Conservation (phyloP, 768 basidiomycete species). For the Lactarius hengduanensis region DNA sequence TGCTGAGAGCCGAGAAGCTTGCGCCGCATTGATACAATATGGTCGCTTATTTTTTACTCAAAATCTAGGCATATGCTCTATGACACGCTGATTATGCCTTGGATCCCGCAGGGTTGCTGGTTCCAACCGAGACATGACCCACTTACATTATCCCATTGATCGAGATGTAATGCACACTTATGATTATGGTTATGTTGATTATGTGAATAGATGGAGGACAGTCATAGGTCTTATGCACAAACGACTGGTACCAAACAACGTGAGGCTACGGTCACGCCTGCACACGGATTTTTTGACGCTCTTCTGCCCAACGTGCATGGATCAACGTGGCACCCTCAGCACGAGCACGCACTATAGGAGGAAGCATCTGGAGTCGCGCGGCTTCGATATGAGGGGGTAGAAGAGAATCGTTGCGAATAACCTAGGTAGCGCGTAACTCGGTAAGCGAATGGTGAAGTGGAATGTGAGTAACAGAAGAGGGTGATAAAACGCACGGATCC, state of each 20-base stretch:
- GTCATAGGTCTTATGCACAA: conserved; percentile 16
- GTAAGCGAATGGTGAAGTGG: background rate
- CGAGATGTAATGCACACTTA: conserved; percentile 17
- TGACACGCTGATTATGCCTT: conserved; percentile 14
- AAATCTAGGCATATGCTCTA: conserved; percentile 19
- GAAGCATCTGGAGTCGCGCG: conserved; percentile 55
- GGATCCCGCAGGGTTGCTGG: conserved; percentile 10
- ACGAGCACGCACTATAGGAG: conserved; percentile 59
- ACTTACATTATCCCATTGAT: conserved; percentile 16
- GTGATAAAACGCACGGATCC: conserved; percentile 63
- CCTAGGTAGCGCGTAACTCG: conserved; percentile 44
- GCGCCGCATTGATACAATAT: conserved; percentile 18
- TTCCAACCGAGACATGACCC: conserved; percentile 13
- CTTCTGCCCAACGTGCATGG: conserved; percentile 73
- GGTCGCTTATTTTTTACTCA: conserved; percentile 10
- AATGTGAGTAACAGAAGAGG: conserved; percentile 1
- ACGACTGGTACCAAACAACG: conserved; percentile 10
- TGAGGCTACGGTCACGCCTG: conserved; percentile 14
- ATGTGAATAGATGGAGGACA: conserved; percentile 1
- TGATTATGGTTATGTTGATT: conserved; percentile 7
- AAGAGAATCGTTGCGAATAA: conserved; percentile 79
- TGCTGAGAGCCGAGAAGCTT: conserved; percentile 22
- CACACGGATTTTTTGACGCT: conserved; percentile 37
- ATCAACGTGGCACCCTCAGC: conserved; percentile 68
- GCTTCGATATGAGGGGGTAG: conserved; percentile 62